These are phyloP conservation scores for Rhynchosporium secalis DNA, from an alignment of 2,329 filamentous ascomycete genomes.

Conservation along the genomic window DNA sequence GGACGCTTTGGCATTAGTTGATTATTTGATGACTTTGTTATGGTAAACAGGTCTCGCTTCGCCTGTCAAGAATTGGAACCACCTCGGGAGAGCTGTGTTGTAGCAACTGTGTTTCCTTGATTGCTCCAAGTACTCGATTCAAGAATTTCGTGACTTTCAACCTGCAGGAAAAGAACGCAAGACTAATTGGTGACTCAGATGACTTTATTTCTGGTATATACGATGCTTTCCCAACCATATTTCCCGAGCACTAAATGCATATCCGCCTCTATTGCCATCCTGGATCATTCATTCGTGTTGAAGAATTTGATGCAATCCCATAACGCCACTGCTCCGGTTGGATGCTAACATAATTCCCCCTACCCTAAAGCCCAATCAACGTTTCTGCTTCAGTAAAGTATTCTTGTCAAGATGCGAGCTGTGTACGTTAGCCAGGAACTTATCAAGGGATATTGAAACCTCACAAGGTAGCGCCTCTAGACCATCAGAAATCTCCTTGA, in stretches of 20 bases:
- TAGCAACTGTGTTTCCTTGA: too few relatives aligned
- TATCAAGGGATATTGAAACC: constrained; percentile 40
- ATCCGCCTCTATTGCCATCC: neutral
- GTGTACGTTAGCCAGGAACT: constrained; percentile 10
- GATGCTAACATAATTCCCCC: constrained; percentile 25
- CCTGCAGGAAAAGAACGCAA: too few relatives aligned
- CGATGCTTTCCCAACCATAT: constrained; percentile 3
- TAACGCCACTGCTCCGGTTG: constrained; percentile 31
- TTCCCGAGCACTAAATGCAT: neutral
- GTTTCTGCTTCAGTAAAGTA: constrained; percentile 39
- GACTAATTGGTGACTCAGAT: neutral
- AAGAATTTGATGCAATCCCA: constrained; percentile 28
- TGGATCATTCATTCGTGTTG: constrained; percentile 25
- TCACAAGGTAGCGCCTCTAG: constrained; percentile 80
- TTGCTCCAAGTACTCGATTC: too few relatives aligned
- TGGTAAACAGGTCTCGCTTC: too few relatives aligned
- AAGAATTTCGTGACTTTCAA: too few relatives aligned
- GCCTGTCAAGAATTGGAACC: too few relatives aligned
- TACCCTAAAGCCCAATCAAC: constrained; percentile 11
- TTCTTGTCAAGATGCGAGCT: constrained; percentile 43
- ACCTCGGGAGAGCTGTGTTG: too few relatives aligned
- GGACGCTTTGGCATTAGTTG: too few relatives aligned
- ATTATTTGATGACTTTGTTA: too few relatives aligned
- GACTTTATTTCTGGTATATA: neutral
- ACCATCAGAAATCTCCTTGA: constrained; percentile 81